Base-by-base conservation (phyloP, 148 eudicot species). In the Rhododendron ferrugineum region DNA sequence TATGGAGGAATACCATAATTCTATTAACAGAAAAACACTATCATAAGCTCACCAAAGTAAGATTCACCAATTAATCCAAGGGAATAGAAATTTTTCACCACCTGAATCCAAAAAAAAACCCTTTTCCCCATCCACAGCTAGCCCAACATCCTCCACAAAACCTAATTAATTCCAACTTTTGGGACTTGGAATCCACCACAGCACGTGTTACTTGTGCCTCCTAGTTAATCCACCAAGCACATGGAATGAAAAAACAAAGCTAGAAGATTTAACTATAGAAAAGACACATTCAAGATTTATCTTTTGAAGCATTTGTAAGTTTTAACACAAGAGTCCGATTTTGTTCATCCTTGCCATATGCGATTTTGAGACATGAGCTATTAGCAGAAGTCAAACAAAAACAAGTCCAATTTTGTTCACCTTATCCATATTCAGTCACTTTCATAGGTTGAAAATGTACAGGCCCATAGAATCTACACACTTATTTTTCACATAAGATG, bases 131-230 rank as follows among this genome's bases (percentile, higher is more conserved):
- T 86, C 81, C 44, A 62, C 62, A 40, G 81, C 36, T 34, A 34
- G 36, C 80, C 37, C 74, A 50, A 58, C 82, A 83, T 86, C 78
- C 85, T 49, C 85, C 88, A 83, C 88, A 82, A 76, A 68, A 72
- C 54, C 88, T 36, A 86, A 77, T 42, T 36, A 86, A 77, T 42
- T 86, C 66, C 82, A 76, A 64, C 82, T 62, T 82, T 86, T 77
- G 78, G 81, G 58, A 83, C 18, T 46, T 58, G 88, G 87, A 82
- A 62, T 64, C 85, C 88, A 82, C 78, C 82, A 58, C 34, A 78
- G 40, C 85, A 86, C 85, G n/a, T 8, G 44, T 82, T 86, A 4
- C 82, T 60, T 58, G 82, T 82, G 74, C 84, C 70, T 82, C 78
- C 72, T 44, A 6, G 58, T 82, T 32, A 11, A 52, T 44, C 37